phyloP scores from a whole-genome alignment of 2,329 filamentous ascomycete species.

The Albifimbria verrucaria region DNA sequence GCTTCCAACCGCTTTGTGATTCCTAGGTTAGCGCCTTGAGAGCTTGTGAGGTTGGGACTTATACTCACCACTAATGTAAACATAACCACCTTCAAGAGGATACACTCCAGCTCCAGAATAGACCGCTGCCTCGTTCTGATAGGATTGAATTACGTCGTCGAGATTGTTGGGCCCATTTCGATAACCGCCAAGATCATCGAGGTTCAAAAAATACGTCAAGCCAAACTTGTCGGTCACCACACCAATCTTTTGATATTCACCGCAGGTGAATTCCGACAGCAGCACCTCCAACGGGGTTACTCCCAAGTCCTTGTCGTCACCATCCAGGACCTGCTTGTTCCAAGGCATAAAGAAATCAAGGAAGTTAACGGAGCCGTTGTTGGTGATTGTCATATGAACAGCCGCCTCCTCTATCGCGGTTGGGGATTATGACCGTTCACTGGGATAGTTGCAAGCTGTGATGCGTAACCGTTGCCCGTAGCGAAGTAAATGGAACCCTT shows the following conservation, averaged over 20 bases:
- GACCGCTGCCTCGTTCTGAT: conserved; percentile 41
- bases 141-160: conserved; percentile 42
- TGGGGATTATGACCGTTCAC: conserved; percentile 34
- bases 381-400: conserved; percentile 38
- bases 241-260: conserved; percentile 40
- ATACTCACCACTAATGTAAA: conserved; percentile 38
- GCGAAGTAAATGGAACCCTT: conserved; percentile 35
- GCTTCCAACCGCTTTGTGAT: conserved; percentile 43
- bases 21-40: not conserved
- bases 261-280: conserved; percentile 38
- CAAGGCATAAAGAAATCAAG: conserved; percentile 54
- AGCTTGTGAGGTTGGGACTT: not conserved
- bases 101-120: conserved; percentile 46
- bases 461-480: conserved; percentile 38
- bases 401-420: conserved; percentile 43
- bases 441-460: conserved; percentile 32
- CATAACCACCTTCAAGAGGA: conserved; percentile 45
- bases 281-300: conserved; percentile 41
- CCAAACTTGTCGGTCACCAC: conserved; percentile 49
- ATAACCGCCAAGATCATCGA: conserved; percentile 38
- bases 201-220: conserved; percentile 42
- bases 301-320: conserved; percentile 48
- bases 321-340: conserved; percentile 47
- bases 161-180: conserved; percentile 29
- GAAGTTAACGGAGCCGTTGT: conserved; percentile 38